Percentiles rank a stretch among this genome's conserved stretches.
Conservation (phyloP, 1,284 basidiomycete genomes). For the Fomitiporia mediterranea region DNA sequence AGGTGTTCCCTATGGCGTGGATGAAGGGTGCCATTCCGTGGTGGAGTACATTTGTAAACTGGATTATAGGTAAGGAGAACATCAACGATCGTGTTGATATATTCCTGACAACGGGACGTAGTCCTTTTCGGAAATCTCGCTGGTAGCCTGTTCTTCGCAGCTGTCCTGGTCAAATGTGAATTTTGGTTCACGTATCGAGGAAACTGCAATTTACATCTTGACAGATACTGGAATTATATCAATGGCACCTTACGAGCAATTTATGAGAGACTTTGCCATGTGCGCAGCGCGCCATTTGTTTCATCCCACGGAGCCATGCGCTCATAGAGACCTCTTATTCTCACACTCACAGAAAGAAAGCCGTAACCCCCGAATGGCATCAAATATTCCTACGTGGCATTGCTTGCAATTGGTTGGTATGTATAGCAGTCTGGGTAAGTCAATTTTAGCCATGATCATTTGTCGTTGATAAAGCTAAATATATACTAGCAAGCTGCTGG, state of each 20-base stretch:
- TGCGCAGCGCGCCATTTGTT: conserved; percentile 30
- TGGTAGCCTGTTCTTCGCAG: conserved; percentile 69
- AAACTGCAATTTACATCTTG: no score
- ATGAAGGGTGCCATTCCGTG: conserved; percentile 57
- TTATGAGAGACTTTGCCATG: conserved; percentile 50
- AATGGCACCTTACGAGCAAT: conserved; percentile 51
- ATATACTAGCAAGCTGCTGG: conserved; percentile 60
- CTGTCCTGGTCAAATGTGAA: conserved; percentile 61
- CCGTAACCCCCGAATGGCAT: conserved; percentile 60
- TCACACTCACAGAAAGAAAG: conserved; percentile 46
- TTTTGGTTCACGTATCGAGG: conserved; percentile 14
- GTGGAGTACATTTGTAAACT: conserved; percentile 65
- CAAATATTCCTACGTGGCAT: conserved; percentile 75
- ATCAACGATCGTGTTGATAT: background rate
- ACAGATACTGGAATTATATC: conserved; percentile 58
- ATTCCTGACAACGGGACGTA: conserved; percentile 26
- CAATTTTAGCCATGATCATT: background rate
- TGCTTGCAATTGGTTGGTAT: conserved; percentile 77
- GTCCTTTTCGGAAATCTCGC: conserved; percentile 68
- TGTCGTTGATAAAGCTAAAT: background rate
- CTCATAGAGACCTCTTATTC: background rate
- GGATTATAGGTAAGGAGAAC: conserved; percentile 50
- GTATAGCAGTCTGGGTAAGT: conserved; percentile 71
- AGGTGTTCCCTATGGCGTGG: conserved; percentile 64
- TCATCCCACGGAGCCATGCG: background rate